Evolutionary conservation across 1,139 yeast species (phyloP), one percentile per base, ranked within the genome.

Genomic region (Sugiyamaella novakii): DNA sequence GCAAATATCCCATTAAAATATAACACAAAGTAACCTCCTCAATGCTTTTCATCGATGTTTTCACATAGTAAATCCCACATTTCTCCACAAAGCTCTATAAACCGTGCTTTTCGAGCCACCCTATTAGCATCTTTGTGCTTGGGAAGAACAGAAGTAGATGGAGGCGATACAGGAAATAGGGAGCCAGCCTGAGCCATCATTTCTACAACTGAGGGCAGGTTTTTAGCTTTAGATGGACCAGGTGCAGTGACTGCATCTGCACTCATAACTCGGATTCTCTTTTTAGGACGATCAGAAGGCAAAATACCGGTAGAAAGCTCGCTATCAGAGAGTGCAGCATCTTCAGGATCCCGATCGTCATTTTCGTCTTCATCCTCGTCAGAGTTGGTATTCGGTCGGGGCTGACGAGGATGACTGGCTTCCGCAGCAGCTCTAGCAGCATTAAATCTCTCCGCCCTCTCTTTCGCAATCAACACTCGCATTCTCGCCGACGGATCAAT

Each of bases 11-110:
- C n/a, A n/a, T n/a, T n/a, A n/a, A 35, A 8, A 35, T 12, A 15
- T 10, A 14, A 24, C 27, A 21, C 44, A 36, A 34, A 18, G 17
- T 31, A 14, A 30, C 35, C 24, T 14, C 15, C 15, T 43, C 29
- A 43, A n/a, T n/a, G n/a, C 22, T 27, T 28, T 8, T 27, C 42
- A 7, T 38, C 42, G 18, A 25, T 17, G 21, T 38, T 27, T 2
- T 43, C 52, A 41, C 60, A 58, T 33, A 64, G 31, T 36, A 64
- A 36, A 50, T 65, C 69, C 67, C 67, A 65, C 53, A 62, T 50
- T 42, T 65, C 64, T 2, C 60, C 56, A 37, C 69, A 65, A 34
- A 65, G 54, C 43, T 58, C 57, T 48, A 65, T 36, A 46, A 63
- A 65, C 30, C 59, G 51, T 46, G 45, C 59, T 53, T 57, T 59